Evolutionary conservation across 1,284 basidiomycete species (phyloP).

Genomic region (Ustilago crameri): DNA sequence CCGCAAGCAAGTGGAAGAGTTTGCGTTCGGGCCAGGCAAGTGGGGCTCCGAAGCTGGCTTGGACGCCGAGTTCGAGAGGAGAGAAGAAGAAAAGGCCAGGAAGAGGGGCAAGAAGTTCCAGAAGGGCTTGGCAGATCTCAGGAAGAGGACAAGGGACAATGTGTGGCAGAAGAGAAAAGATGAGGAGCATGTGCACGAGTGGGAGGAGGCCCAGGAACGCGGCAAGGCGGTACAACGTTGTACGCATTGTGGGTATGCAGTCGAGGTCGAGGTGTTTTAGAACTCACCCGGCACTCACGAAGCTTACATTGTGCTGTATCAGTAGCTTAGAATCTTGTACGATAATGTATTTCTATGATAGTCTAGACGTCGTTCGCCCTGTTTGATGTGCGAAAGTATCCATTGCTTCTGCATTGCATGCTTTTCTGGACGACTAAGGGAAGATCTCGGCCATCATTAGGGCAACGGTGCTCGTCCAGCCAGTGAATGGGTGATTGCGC

Average conservation of each 20-base stretch:
- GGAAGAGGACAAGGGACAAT: constrained; percentile 62
- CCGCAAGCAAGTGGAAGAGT: constrained; percentile 91
- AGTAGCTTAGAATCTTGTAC: background rate
- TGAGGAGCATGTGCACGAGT: constrained; percentile 61
- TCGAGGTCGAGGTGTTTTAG: constrained; percentile 58
- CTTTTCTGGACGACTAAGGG: constrained; percentile 10
- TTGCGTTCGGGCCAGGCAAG: constrained; percentile 86
- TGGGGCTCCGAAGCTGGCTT: constrained; percentile 94
- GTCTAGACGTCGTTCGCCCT: too few species aligned
- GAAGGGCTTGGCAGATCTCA: constrained; percentile 56
- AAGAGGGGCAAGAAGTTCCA: constrained; percentile 85
- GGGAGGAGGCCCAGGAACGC: constrained; percentile 42
- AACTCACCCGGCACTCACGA: background rate
- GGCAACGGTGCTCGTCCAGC: constrained; percentile 64
- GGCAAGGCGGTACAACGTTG: constrained; percentile 49
- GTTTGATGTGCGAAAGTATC: too few species aligned
- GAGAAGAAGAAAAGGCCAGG: constrained; percentile 84
- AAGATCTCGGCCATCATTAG: constrained; percentile 66
- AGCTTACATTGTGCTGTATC: background rate
- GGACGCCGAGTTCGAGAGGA: constrained; percentile 85
- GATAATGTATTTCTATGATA: constrained; percentile 1
- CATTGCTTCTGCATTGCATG: background rate
- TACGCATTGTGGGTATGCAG: constrained; percentile 50
- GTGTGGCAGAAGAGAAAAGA: constrained; percentile 61
- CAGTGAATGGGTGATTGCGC: constrained; percentile 73